Conservation (phyloP, 345 rosid genomes). For the Brassica rapa region DNA sequence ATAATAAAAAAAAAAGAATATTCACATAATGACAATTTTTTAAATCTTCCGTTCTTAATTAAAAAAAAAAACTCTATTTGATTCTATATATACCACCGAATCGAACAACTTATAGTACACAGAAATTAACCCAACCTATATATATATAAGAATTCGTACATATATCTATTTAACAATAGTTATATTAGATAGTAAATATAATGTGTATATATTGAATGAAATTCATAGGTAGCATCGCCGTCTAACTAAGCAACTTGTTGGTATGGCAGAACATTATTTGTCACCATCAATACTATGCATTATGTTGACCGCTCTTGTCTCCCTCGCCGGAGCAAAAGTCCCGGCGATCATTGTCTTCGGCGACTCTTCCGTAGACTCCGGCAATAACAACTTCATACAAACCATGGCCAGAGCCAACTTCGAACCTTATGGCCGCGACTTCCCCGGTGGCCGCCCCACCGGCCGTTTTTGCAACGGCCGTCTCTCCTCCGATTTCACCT, state of each 20-base stretch:
- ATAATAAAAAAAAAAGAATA: too few species aligned
- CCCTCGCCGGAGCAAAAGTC: conserved; percentile 39
- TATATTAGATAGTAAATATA: neutral
- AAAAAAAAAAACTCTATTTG: neutral
- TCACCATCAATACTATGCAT: conserved; percentile 22
- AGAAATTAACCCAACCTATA: conserved; percentile 12
- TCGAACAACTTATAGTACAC: conserved; percentile 26
- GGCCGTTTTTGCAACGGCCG: conserved; percentile 72
- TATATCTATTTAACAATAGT: neutral
- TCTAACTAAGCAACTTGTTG: conserved; percentile 27
- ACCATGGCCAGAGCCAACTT: conserved; percentile 60
- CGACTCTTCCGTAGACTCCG: conserved; percentile 66
- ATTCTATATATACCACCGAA: conserved; percentile 28
- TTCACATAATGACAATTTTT: conserved; percentile 17
- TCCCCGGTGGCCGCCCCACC: conserved; percentile 49
- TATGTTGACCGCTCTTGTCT: conserved; percentile 24
- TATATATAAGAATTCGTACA: neutral
- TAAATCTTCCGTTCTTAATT: neutral
- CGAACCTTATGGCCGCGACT: conserved; percentile 65
- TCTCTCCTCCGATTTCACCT: conserved; percentile 55
- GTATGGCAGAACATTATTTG: conserved; percentile 31
- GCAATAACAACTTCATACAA: conserved; percentile 59
- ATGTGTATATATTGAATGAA: conserved; percentile 30
- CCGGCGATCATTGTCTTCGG: conserved; percentile 69
- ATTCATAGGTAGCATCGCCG: conserved; percentile 29